Base-by-base conservation (phyloP, 2,329 filamentous ascomycete species). In the Fusarium vanettenii region DNA sequence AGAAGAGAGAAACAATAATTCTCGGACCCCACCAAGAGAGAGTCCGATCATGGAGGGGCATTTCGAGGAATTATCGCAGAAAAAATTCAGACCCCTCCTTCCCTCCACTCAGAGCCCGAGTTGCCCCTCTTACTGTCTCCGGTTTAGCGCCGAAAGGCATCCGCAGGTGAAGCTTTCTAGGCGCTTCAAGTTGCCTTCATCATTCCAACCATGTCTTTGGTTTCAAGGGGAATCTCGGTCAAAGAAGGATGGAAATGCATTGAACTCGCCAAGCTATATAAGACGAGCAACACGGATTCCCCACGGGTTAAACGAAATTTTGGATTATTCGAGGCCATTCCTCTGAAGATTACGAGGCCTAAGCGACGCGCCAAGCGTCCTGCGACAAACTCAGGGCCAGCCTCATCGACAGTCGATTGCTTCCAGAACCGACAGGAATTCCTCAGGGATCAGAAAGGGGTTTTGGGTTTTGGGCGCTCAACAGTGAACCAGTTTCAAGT, bases 51-150 rank as follows among this genome's bases (percentile, higher is more conserved):
- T 77, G 75, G 76, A 78, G 76, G 76, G 76, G 74, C 75, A 73
- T 57, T 61, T 72, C 65, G 56, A 65, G 69, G 66, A 71, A 74
- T 76, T 76, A 71, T 76, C 73, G 71, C 69, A 69, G 67, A 70
- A 79, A 77, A 79, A 78, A 77, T 60, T 70, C 62, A 68, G 70
- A 69, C 75, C 74, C 75, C 75, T 76, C 75, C 43, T 67, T 64
- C 71, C 41, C 50, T 68, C 73, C 73, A 76, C 39, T 76, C 56
- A 74, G 67, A 56, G 67, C 55, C 35, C 64, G 16, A 35, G 39
- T n/a, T 79, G 73, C 81, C 81, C 81, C 81, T 82, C 81, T 76
- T 82, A 76, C 81, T 68, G 11, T 7, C 61, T 79, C 20, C 3
- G 72, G 81, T 31, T 71, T 83, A 82, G 81, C 70, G 68, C 29